Conservation (phyloP, 352 stramenopile species). For the Phytopythium ostracodes region DNA sequence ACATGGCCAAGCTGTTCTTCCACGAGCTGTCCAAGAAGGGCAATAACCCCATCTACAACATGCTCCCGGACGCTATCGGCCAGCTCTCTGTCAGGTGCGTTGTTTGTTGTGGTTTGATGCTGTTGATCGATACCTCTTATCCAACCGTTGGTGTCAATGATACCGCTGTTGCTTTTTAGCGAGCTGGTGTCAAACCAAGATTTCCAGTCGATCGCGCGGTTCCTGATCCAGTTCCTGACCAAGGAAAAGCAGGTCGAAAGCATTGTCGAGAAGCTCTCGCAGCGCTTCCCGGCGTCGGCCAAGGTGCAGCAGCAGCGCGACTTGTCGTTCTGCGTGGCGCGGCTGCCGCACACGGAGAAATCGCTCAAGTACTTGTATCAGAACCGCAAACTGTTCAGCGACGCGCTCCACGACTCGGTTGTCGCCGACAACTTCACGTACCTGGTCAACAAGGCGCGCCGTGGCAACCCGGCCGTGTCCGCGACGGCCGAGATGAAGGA, state of each 20-base stretch:
- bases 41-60: conserved; percentile 98
- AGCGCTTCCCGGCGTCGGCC: conserved; percentile 88
- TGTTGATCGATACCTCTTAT: conserved; percentile 1
- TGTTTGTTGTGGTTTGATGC: background rate
- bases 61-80: conserved; percentile 96
- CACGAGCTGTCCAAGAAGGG: conserved; percentile 95
- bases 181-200: conserved; percentile 80
- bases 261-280: conserved; percentile 91
- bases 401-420: conserved; percentile 89
- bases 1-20: conserved; percentile 96
- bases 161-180: too few species aligned
- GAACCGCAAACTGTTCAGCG: conserved; percentile 85
- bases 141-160: conserved; percentile 4
- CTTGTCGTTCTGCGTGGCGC: conserved; percentile 94
- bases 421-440: conserved; percentile 90
- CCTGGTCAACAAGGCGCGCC: conserved; percentile 65
- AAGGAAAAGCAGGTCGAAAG: conserved; percentile 93
- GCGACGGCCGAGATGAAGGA: conserved; percentile 71
- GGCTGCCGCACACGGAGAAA: conserved; percentile 93
- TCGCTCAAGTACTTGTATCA: conserved; percentile 92
- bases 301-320: conserved; percentile 74
- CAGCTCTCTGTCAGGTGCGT: conserved; percentile 80
- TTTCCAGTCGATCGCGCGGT: conserved; percentile 94
- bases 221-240: conserved; percentile 97
- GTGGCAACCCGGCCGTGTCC: conserved; percentile 27